A percentile compares a stretch with the other conserved stretches of the same genome.
Conservation (phyloP, 225 moss, liverwort and hornwort species). For the Asterella californica region DNA sequence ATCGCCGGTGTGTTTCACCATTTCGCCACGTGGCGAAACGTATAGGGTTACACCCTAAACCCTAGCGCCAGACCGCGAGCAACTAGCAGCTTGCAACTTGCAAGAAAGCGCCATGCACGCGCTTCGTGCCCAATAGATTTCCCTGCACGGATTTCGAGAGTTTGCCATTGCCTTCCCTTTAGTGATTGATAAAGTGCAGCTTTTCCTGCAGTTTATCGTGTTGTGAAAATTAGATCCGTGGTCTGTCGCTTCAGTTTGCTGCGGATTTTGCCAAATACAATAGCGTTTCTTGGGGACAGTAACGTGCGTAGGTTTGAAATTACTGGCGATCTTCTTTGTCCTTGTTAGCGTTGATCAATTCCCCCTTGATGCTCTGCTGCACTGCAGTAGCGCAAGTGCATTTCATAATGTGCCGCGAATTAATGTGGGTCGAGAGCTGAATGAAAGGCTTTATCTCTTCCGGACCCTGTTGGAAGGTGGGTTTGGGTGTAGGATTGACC, state of each 20-base stretch:
- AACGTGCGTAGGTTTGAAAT: neutral
- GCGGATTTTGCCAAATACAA: neutral
- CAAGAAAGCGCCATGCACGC: neutral
- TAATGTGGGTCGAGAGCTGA: too few relatives aligned
- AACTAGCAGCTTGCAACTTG: neutral
- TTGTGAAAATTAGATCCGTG: neutral
- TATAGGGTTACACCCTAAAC: conserved; percentile 17
- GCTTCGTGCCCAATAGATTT: neutral
- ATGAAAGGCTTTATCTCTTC: neutral
- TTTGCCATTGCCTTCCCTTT: neutral
- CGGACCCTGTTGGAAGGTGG: neutral
- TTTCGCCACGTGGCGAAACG: conserved; percentile 15
- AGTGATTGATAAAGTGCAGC: neutral
- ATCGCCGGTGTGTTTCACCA: neutral
- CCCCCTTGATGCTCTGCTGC: neutral
- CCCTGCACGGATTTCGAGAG: neutral
- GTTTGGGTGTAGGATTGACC: neutral
- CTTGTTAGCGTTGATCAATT: too few relatives aligned
- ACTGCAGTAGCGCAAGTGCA: too few relatives aligned
- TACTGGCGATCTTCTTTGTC: neutral
- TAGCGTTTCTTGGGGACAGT: neutral
- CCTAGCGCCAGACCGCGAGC: conserved; percentile 11
- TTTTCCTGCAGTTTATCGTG: neutral
- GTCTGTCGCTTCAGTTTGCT: neutral
- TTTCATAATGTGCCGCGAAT: neutral